Evolutionary conservation across 139 green algal genomes (phyloP).

Genomic region (Haematococcus sp.): DNA sequence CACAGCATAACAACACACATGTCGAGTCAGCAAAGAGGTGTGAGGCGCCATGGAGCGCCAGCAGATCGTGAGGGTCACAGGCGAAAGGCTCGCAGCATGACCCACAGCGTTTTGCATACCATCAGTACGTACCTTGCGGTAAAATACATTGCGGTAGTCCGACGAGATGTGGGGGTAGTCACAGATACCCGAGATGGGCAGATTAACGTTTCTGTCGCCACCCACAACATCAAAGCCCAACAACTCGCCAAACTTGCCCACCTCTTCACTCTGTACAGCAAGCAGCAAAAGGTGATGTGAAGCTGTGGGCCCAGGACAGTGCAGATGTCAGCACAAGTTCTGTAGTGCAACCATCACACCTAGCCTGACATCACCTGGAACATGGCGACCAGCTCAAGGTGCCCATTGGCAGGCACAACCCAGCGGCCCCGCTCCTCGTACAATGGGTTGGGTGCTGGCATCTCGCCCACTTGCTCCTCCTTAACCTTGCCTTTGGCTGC

Average conservation of each 20-base stretch:
- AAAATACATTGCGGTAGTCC: slow-evolving; percentile 68
- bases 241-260: slow-evolving; percentile 55
- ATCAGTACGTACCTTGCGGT: slow-evolving; percentile 39
- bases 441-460: slow-evolving; percentile 10
- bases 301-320: too few species aligned
- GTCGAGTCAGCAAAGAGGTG: too few species aligned
- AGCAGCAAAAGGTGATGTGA: not conserved
- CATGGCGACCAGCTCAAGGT: slow-evolving; percentile 51
- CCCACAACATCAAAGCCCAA: slow-evolving; percentile 67
- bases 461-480: slow-evolving; percentile 10
- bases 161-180: slow-evolving; percentile 68
- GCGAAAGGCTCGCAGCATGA: too few species aligned
- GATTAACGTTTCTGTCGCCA: slow-evolving; percentile 34
- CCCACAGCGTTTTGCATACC: too few species aligned
- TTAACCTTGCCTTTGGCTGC: slow-evolving; percentile 10
- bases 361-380: slow-evolving; percentile 41
- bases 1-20: too few species aligned
- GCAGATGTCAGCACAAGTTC: too few species aligned
- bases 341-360: too few species aligned
- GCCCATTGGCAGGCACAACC: slow-evolving; percentile 51
- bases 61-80: too few species aligned
- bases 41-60: too few species aligned
- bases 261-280: slow-evolving; percentile 29
- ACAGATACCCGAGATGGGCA: slow-evolving; percentile 49
- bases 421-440: slow-evolving; percentile 39